Base-by-base conservation (phyloP, 441 rosid genomes). In the Pelargonium myrrhifolium region DNA sequence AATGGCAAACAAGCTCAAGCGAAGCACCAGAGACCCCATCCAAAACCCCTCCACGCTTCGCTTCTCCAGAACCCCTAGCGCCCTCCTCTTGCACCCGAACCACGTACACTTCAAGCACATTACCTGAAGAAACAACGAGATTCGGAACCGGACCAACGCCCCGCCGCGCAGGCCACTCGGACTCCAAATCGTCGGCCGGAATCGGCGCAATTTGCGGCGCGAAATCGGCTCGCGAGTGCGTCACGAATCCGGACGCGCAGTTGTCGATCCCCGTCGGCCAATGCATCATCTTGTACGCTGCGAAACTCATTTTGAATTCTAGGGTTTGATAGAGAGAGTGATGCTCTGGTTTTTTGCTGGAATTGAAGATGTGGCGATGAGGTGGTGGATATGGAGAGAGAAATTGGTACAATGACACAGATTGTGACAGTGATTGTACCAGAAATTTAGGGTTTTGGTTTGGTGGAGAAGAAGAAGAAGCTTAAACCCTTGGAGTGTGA, bases 241-340 rank as follows among this genome's bases (percentile, higher is more conserved):
- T 85, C 79, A 94, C 67, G 81, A 77, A 94, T 69, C 97, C 99
- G 69, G 99, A 86, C 26, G 85, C 91, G 70, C 98, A 92, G 80
- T 76, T 81, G 77, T 87, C 92, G 67, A 94, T 80, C 74, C 93
- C 92, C 66, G 98, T 92, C 0, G 98, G 97, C 87, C 89, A 87
- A 85, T 92, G 99, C 98, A 94, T 88, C 96, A 89, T 85, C 69
- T 94, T 92, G 84, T 79, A 91, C 64, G 96, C 97, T 20, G 96
- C 97, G 86, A 72, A 91, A 81, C 99, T 93, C 99, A 93, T 93
- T 65, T 74, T 10, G 60, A 65, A 63, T 76, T 74, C 64, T 62
- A 74, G 68, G 73, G 79, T 77, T 76, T 79, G 40, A 37, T 37
- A 37, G 6, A 37, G 9, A 7, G 9, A 7, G 9, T 7, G 40